Evolutionary conservation across 2,329 filamentous ascomycete genomes (phyloP).

Genomic region (Domatiomyces catenatus): DNA sequence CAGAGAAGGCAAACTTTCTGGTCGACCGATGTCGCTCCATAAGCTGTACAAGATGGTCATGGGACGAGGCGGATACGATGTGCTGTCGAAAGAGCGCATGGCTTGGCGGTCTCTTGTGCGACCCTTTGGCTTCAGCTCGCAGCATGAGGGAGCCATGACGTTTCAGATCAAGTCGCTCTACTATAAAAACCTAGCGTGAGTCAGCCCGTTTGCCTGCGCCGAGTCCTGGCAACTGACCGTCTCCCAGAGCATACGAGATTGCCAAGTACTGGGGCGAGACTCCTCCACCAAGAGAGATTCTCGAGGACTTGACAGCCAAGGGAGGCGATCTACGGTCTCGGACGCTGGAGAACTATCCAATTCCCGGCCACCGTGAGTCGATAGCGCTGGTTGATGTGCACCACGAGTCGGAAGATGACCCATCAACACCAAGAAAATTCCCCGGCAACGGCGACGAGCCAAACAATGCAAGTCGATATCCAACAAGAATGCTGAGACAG

Average conservation of each 20-base stretch:
- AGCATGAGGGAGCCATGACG: constrained; percentile 66
- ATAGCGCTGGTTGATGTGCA: constrained; percentile 18
- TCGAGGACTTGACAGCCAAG: constrained; percentile 67
- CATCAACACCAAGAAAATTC: constrained; percentile 37
- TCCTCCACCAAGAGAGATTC: constrained; percentile 72
- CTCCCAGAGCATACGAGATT: constrained; percentile 59
- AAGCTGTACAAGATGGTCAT: constrained; percentile 66
- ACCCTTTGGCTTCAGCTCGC: constrained; percentile 58
- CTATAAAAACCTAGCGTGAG: constrained; percentile 66
- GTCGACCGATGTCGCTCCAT: constrained; percentile 58
- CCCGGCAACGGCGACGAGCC: constrained; percentile 35
- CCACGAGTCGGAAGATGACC: constrained; percentile 29
- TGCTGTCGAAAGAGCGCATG: constrained; percentile 66
- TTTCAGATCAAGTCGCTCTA: constrained; percentile 78
- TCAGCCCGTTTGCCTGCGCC: constrained; percentile 1
- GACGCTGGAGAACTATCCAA: constrained; percentile 59
- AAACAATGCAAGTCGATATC: constrained; percentile 27
- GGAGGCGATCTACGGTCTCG: constrained; percentile 64
- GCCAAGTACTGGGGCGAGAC: constrained; percentile 60
- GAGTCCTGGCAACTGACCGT: not conserved
- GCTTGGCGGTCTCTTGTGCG: constrained; percentile 69
- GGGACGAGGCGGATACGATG: constrained; percentile 69
- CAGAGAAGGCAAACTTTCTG: constrained; percentile 64
- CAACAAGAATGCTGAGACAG: constrained; percentile 43
- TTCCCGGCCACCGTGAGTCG: constrained; percentile 32